Base-by-base conservation (phyloP, 2,329 filamentous ascomycete species). In the Colletotrichum navitas region DNA sequence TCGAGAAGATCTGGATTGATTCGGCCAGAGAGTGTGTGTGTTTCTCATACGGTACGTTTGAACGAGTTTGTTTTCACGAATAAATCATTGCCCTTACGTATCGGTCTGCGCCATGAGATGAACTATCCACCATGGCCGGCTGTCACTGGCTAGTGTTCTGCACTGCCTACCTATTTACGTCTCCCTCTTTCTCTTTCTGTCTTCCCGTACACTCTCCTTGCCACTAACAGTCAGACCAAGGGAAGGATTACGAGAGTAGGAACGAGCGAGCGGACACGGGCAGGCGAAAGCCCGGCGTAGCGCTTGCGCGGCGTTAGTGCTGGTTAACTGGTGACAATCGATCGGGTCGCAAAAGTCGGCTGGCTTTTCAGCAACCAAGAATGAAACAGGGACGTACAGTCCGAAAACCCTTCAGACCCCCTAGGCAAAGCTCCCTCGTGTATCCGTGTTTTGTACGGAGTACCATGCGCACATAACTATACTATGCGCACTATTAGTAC, bases 331-430 rank as follows among this genome's bases (percentile, higher is more conserved):
- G 60, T 10, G 60, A 34, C 60, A 55, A 66, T 71, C 66, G 41
- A 71, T 61, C 70, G 61, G 60, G 56, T 70, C 34, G 41, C 26
- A 59, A 55, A 69, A 68, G 39, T 45, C n/a, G 59, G 36, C 36
- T 24, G 32, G 36, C 34, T 59, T 66, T 45, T 71, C 61, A 66
- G 60, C 55, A 62, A 32, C 66, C 61, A 71, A 72, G 49, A 72
- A 55, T 71, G 66, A 72, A 72, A 72, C 67, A 72, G 67, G 55
- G 51, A 67, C 62, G 24, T 16, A 52, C 39, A 26, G 36, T 12
- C 51, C 49, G 34, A 41, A 55, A 49, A 55, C 59, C 66, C 45
- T 41, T 18, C 18, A 10, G 52, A 29, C 32, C 52, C 52, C 29
- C 18, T 45, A 29, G 4, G 18, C 63, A 56, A 34, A 55, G 43